phyloP scores from a whole-genome alignment of 2,329 filamentous ascomycete genomes.

The Monilinia laxa region DNA sequence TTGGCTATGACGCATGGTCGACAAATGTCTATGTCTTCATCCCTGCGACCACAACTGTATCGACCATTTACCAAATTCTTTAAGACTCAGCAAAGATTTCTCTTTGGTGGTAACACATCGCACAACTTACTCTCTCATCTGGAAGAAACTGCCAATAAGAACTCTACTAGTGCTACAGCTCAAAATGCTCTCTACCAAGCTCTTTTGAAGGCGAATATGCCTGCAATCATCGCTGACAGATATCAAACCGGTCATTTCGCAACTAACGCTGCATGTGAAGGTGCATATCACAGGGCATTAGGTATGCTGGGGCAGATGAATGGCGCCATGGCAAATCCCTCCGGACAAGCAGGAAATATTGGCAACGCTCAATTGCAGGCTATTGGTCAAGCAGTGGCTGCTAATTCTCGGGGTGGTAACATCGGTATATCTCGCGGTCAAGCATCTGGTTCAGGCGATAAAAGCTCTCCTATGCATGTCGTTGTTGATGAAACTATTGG shows the following conservation, averaged over 20 bases:
- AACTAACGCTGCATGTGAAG: conserved; percentile 72
- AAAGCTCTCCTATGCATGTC: conserved; percentile 87
- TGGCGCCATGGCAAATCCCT: conserved; percentile 29
- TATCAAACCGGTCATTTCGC: conserved; percentile 86
- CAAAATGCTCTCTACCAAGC: conserved; percentile 95
- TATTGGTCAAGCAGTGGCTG: conserved; percentile 78
- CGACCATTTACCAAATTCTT: conserved; percentile 23
- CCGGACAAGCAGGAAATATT: conserved; percentile 44
- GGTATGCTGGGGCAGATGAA: conserved; percentile 53
- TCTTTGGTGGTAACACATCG: conserved; percentile 40
- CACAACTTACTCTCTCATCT: conserved; percentile 74
- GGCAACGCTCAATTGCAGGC: conserved; percentile 68
- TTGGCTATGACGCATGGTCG: conserved; percentile 27
- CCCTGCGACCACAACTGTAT: conserved; percentile 27
- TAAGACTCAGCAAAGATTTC: conserved; percentile 31
- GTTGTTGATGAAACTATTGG: conserved; percentile 89
- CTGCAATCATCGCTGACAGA: conserved; percentile 85
- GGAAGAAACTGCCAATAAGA: conserved; percentile 90
- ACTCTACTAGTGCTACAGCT: conserved; percentile 79
- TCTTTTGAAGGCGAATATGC: conserved; percentile 87
- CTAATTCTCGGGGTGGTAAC: conserved; percentile 66
- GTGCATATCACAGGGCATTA: conserved; percentile 75
- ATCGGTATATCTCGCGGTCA: conserved; percentile 52
- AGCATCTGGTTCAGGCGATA: conserved; percentile 61
- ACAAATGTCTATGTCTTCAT: conserved; percentile 33